phyloP scores from a whole-genome alignment of 208 protist genomes.

The Trypanosoma melophagium region DNA sequence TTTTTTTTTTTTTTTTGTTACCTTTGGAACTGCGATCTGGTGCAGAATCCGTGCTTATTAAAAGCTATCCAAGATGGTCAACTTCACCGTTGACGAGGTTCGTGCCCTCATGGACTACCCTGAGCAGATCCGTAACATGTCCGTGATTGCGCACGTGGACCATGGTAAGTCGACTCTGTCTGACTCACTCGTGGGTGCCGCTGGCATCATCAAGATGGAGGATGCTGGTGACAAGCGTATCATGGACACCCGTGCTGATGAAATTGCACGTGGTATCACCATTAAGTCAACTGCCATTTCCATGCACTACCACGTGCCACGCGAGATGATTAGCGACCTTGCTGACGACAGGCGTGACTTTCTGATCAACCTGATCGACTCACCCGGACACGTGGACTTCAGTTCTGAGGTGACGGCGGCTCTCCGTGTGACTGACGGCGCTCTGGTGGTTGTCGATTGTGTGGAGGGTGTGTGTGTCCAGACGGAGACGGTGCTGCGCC shows the following conservation, averaged over 20 bases:
- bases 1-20: too few relatives aligned
- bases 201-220: constrained; percentile 95
- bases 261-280: constrained; percentile 98
- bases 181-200: constrained; percentile 95
- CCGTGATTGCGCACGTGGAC: constrained; percentile 77
- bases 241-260: constrained; percentile 73
- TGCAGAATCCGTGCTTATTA: constrained; percentile 20
- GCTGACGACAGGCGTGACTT: constrained; percentile 66
- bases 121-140: constrained; percentile 80
- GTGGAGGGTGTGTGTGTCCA: constrained; percentile 99
- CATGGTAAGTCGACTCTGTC: constrained; percentile 92
- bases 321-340: constrained; percentile 57
- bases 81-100: constrained; percentile 80
- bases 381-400: constrained; percentile 99
- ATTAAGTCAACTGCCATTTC: constrained; percentile 99
- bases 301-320: constrained; percentile 96
- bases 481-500: constrained; percentile 98
- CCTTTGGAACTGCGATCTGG: too few relatives aligned
- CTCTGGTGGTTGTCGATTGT: constrained; percentile 98
- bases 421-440: constrained; percentile 99
- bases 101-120: constrained; percentile 73
- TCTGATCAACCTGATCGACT: constrained; percentile 96
- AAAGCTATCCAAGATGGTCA: constrained; percentile 56
- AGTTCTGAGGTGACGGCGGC: constrained; percentile 99
- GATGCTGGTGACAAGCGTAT: constrained; percentile 75